Base-by-base conservation (phyloP, 2,329 filamentous ascomycete species). In the Colletotrichum chlorophyti region DNA sequence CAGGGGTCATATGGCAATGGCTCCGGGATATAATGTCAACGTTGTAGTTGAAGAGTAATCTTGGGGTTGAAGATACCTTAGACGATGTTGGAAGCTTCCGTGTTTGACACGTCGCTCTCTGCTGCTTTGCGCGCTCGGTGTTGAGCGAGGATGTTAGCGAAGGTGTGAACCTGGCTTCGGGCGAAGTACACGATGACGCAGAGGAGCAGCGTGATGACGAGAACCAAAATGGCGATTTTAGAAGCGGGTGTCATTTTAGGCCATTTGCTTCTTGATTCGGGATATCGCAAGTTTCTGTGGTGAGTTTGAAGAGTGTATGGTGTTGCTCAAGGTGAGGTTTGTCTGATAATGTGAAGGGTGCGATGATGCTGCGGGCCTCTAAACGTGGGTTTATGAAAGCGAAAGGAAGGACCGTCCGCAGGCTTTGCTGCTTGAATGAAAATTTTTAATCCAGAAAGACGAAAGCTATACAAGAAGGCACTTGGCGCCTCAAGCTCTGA, bases 181-280 rank as follows among this genome's bases (percentile, higher is more conserved):
- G 68, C 63, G 37, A 68, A 68, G 64, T 66, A 75, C 41, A 57
- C 62, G 24, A 76, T 26, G 15, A 67, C 23, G 15, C 58, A 67
- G 37, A 73, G 54, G 26, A 74, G 49, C 6, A 63, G 37, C 45
- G 73, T 63, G 24, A 77, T 58, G 10, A 65, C 58, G 10, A 76
- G 52, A 23, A 76, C 37, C 5, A 74, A 49, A 41, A 75, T 59
- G 21, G 70, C 73, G 7, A 76, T 69, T 6, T 57, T 60, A 21
- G 61, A 63, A 5, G 70, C 65, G 9, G 72, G 70, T 12, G 49
- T 51, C 70, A 74, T 74, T 12, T 45, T 41, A 34, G 38, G 23
- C 10, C 9, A 2, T 14, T n/a, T 31, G 24, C 6, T 19, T 27
- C 4, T 17, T 32, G 19, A 5, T 21, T 7, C 6, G 0, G 7